phyloP scores from a whole-genome alignment of 192 early-diverging fungal genomes.

The Coemansia sp. region DNA sequence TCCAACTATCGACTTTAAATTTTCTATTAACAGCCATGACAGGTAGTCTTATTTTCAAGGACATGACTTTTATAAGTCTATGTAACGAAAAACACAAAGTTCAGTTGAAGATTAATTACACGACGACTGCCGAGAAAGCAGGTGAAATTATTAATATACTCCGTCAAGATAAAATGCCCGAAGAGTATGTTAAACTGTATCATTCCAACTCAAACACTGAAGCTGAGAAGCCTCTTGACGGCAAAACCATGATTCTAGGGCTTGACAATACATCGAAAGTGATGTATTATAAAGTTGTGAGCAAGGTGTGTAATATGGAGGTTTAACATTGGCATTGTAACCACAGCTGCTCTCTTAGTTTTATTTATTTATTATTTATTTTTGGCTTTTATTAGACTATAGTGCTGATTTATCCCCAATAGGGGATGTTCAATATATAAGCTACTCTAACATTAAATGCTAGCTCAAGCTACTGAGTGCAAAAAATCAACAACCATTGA shows the following conservation, averaged over 20 bases:
- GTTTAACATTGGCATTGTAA: background rate
- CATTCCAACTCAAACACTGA: background rate
- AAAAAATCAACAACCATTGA: no score
- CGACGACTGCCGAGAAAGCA: background rate
- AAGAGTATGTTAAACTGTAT: background rate
- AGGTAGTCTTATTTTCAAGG: background rate
- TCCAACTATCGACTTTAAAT: background rate
- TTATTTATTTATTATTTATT: background rate
- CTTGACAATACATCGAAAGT: background rate
- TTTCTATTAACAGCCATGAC: background rate
- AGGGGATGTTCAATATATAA: no score
- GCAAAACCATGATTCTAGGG: background rate
- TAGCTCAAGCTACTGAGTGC: no score
- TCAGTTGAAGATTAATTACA: background rate
- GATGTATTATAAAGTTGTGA: background rate
- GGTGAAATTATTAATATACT: background rate
- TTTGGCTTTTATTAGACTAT: no score
- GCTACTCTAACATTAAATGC: no score
- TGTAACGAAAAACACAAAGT: background rate
- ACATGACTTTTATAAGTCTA: background rate
- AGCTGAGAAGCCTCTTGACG: background rate
- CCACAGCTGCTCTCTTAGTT: background rate
- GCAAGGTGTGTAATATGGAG: background rate
- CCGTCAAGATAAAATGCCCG: background rate
- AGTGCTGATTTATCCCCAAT: no score